These are phyloP conservation scores for Phytophthora citrophthora DNA, from an alignment of 352 stramenopile species.

Conservation along the genomic window DNA sequence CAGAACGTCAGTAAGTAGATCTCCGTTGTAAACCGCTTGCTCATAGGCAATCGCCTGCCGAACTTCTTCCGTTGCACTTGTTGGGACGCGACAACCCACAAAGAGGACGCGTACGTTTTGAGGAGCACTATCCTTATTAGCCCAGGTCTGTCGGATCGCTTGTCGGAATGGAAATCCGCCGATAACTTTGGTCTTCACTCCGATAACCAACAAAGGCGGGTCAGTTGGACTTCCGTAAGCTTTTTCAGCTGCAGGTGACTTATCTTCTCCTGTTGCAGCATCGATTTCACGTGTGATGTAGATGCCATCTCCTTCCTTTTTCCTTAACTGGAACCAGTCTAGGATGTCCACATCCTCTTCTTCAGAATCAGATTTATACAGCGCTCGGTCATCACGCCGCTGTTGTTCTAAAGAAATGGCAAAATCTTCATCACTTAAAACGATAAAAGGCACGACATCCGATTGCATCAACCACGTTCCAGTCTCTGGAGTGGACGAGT, in stretches of 20 bases:
- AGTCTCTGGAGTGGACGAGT: slow-evolving; percentile 19
- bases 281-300: slow-evolving; percentile 19
- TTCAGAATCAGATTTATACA: slow-evolving; percentile 4
- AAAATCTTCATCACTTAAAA: slow-evolving; percentile 27
- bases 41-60: slow-evolving; percentile 40
- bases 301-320: neutral
- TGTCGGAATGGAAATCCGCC: slow-evolving; percentile 43
- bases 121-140: slow-evolving; percentile 14
- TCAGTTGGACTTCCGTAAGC: slow-evolving; percentile 7
- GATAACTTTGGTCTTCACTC: slow-evolving; percentile 50
- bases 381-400: slow-evolving; percentile 14
- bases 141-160: slow-evolving; percentile 52
- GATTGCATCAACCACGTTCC: slow-evolving; percentile 17
- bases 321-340: slow-evolving; percentile 22
- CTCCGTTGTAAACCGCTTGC: slow-evolving; percentile 34
- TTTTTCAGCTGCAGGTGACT: neutral
- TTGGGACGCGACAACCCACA: slow-evolving; percentile 29
- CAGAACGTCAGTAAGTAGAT: slow-evolving; percentile 59
- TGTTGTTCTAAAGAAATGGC: slow-evolving; percentile 7
- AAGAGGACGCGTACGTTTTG: slow-evolving; percentile 34
- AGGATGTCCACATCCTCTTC: slow-evolving; percentile 12
- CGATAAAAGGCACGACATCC: slow-evolving; percentile 15
- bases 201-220: slow-evolving; percentile 37
- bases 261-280: slow-evolving; percentile 19
- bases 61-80: slow-evolving; percentile 10